These are phyloP conservation scores for Aspergillus haitiensis DNA, from an alignment of 495 filamentous ascomycete genomes.

Conservation along the genomic window DNA sequence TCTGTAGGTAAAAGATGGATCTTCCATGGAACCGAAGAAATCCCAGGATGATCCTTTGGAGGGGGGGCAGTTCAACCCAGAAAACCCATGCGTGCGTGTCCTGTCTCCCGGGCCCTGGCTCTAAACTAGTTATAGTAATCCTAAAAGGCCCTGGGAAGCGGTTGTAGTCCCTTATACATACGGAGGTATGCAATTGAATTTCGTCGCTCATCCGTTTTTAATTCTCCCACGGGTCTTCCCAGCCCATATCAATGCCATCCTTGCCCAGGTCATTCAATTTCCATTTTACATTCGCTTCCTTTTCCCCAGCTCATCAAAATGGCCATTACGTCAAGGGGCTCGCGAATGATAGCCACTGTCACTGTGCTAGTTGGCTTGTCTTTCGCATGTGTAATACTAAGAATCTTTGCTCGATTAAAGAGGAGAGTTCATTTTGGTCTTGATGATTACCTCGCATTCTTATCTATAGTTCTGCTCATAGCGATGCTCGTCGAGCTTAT, in stretches of 20 bases:
- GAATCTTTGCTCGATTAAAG: conserved; percentile 40
- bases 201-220: too few species aligned
- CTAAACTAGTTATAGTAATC: too few species aligned
- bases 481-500: conserved; percentile 40
- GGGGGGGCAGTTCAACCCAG: neutral
- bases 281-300: conserved; percentile 11
- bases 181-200: too few species aligned
- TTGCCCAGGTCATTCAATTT: neutral
- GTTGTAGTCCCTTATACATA: too few species aligned
- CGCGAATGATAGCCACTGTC: conserved; percentile 41
- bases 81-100: neutral
- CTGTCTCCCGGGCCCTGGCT: neutral
- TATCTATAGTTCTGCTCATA: conserved; percentile 34
- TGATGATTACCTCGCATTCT: conserved; percentile 45
- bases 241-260: neutral
- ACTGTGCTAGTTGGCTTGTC: conserved; percentile 40
- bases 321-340: conserved; percentile 32
- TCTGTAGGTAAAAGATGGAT: neutral
- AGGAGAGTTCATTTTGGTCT: conserved; percentile 38
- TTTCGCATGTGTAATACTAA: conserved; percentile 37
- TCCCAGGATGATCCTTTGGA: neutral
- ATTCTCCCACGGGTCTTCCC: too few species aligned
- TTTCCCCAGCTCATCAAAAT: conserved; percentile 23
- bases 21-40: neutral
- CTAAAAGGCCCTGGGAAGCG: too few species aligned